These are phyloP conservation scores for Hygrophila difformis DNA, from an alignment of 257 asterid species.

Conservation along the genomic window DNA sequence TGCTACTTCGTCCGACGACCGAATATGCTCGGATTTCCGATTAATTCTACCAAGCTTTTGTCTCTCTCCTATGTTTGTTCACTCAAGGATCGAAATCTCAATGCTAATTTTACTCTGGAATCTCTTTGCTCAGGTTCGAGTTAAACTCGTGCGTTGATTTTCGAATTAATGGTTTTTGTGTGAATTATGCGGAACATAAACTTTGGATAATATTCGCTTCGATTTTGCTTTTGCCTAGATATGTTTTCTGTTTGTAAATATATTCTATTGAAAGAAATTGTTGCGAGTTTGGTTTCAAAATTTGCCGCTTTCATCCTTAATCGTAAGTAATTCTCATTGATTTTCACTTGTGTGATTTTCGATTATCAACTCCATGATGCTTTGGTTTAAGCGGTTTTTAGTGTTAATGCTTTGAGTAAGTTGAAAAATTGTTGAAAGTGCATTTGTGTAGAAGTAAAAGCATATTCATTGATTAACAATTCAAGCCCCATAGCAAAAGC, in stretches of 20 bases:
- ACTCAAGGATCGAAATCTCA: conserved; percentile 8
- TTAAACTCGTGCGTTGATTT: background rate
- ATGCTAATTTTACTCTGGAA: conserved; percentile 26
- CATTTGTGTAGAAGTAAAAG: too few relatives aligned
- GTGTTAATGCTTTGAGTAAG: too few relatives aligned
- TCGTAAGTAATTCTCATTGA: too few relatives aligned
- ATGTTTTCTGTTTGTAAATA: background rate
- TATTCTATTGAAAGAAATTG: background rate
- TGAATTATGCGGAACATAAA: background rate
- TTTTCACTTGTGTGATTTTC: too few relatives aligned
- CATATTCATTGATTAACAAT: too few relatives aligned
- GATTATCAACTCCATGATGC: too few relatives aligned
- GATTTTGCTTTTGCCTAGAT: background rate
- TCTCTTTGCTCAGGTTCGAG: conserved; percentile 58
- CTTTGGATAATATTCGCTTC: background rate
- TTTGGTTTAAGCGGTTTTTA: too few relatives aligned
- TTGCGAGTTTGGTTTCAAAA: conserved; percentile 4
- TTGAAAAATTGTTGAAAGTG: too few relatives aligned
- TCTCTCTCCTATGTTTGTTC: conserved; percentile 57
- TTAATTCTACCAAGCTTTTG: conserved; percentile 35
- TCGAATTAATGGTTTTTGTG: background rate
- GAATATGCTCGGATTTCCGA: conserved; percentile 57
- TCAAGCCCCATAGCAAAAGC: too few relatives aligned
- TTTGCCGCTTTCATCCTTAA: too few relatives aligned
- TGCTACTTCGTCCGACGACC: conserved; percentile 61